These are phyloP conservation scores for Ceratocystiopsis brevicomis DNA, from an alignment of 2,329 filamentous ascomycete genomes.

Conservation along the genomic window DNA sequence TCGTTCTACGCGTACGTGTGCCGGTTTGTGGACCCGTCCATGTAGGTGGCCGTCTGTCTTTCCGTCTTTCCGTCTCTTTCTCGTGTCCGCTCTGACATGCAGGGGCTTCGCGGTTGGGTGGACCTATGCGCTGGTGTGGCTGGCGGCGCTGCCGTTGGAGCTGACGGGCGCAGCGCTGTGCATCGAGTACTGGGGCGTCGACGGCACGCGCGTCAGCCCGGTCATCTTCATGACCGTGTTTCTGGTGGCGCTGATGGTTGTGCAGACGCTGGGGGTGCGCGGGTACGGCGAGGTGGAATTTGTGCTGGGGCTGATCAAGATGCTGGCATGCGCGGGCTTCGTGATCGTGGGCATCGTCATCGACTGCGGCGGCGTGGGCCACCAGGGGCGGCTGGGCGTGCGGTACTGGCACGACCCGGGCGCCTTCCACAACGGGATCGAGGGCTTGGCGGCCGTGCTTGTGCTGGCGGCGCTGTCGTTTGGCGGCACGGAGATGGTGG, in stretches of 20 bases:
- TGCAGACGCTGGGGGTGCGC: constrained; percentile 37
- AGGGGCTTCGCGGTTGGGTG: constrained; percentile 34
- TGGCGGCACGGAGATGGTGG: constrained; percentile 32
- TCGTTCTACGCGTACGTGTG: constrained; percentile 43
- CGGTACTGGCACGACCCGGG: constrained; percentile 40
- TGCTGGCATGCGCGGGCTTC: constrained; percentile 39
- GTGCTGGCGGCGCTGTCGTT: constrained; percentile 33
- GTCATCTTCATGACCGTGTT: constrained; percentile 39
- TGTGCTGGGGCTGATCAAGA: constrained; percentile 35
- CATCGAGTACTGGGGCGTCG: constrained; percentile 32
- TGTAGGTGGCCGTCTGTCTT: constrained; percentile 15
- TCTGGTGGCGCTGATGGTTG: constrained; percentile 27
- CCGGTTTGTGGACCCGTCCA: constrained; percentile 41
- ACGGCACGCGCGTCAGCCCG: constrained; percentile 21
- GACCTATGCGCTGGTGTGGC: constrained; percentile 31
- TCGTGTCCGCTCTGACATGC: no score
- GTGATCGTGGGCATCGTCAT: constrained; percentile 45
- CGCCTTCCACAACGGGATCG: constrained; percentile 31
- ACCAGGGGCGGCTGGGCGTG: constrained; percentile 39
- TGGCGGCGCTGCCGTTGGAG: constrained; percentile 33
- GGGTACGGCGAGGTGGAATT: constrained; percentile 44
- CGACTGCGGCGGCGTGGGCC: constrained; percentile 35
- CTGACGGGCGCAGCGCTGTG: constrained; percentile 34
- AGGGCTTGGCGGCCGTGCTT: constrained; percentile 31
- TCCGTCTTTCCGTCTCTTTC: background rate